Evolutionary conservation across 768 basidiomycete genomes (phyloP).

Genomic region (Psilocybe cyanescens): DNA sequence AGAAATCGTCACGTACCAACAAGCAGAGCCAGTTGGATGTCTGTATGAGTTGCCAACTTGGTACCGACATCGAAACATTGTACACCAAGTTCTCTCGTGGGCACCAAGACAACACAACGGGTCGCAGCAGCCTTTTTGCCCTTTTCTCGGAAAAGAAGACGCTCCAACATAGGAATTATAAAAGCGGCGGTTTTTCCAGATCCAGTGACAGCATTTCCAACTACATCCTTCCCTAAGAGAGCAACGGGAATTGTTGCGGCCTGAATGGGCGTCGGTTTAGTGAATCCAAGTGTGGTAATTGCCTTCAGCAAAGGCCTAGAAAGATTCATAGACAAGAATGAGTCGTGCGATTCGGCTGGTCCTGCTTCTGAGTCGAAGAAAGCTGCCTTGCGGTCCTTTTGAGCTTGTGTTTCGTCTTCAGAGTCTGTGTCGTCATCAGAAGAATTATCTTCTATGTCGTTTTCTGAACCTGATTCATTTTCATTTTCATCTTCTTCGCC

Average conservation of each 20-base stretch:
- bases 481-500: slow-evolving; percentile 30
- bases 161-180: slow-evolving; percentile 91
- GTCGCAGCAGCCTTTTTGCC: slow-evolving; percentile 88
- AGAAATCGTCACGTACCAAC: slow-evolving; percentile 59
- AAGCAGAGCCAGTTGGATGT: slow-evolving; percentile 88
- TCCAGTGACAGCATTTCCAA: slow-evolving; percentile 95
- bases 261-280: slow-evolving; percentile 94
- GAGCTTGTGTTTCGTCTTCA: slow-evolving; percentile 62
- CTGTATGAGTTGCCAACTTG: slow-evolving; percentile 84
- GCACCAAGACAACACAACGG: slow-evolving; percentile 89
- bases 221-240: slow-evolving; percentile 92
- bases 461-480: slow-evolving; percentile 26
- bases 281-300: slow-evolving; percentile 79
- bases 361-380: slow-evolving; percentile 76
- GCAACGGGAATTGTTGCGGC: slow-evolving; percentile 93
- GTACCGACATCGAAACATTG: slow-evolving; percentile 94
- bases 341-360: slow-evolving; percentile 60
- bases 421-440: slow-evolving; percentile 52
- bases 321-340: slow-evolving; percentile 93
- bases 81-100: slow-evolving; percentile 94
- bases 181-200: slow-evolving; percentile 99
- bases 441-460: slow-evolving; percentile 32
- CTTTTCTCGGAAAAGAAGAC: slow-evolving; percentile 66
- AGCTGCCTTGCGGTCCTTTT: slow-evolving; percentile 81
- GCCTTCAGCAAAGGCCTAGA: slow-evolving; percentile 94